A percentile compares a stretch with the other conserved stretches of the same genome.
These are phyloP conservation scores for Phytomonas sp. DNA, from an alignment of 208 protist genomes.

Conservation along the genomic window DNA sequence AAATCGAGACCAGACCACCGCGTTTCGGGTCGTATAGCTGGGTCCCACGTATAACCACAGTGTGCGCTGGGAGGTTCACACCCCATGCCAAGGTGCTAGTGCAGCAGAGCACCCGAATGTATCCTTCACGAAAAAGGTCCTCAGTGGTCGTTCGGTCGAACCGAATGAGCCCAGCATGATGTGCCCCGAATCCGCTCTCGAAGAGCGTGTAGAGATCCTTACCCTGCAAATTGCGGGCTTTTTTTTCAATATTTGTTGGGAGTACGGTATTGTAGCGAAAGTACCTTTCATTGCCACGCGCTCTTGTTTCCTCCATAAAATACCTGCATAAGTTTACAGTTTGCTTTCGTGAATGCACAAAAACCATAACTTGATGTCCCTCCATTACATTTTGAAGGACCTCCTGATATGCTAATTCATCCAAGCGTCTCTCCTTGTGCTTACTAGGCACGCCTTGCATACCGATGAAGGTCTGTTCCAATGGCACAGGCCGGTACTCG, in stretches of 20 bases:
- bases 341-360: slow-evolving; percentile 98
- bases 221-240: slow-evolving; percentile 61
- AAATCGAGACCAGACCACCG: slow-evolving; percentile 93
- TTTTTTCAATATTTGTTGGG: slow-evolving; percentile 31
- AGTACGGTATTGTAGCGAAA: slow-evolving; percentile 49
- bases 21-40: slow-evolving; percentile 93
- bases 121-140: slow-evolving; percentile 91
- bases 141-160: slow-evolving; percentile 94
- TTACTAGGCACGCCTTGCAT: slow-evolving; percentile 35
- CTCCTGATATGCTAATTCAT: slow-evolving; percentile 73
- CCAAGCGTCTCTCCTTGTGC: slow-evolving; percentile 58
- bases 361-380: slow-evolving; percentile 98
- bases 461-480: slow-evolving; percentile 95
- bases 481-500: slow-evolving; percentile 95
- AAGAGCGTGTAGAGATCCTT: slow-evolving; percentile 88
- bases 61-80: slow-evolving; percentile 99
- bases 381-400: slow-evolving; percentile 74
- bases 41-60: slow-evolving; percentile 98
- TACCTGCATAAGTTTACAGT: slow-evolving; percentile 90
- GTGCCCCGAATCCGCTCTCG: slow-evolving; percentile 87
- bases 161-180: slow-evolving; percentile 96
- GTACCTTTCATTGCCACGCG: slow-evolving; percentile 36
- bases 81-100: slow-evolving; percentile 99
- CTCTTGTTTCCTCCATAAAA: slow-evolving; percentile 83
- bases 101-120: slow-evolving; percentile 94